Conservation (phyloP, 163 green algal genomes). For the Prototheca stagnorum region DNA sequence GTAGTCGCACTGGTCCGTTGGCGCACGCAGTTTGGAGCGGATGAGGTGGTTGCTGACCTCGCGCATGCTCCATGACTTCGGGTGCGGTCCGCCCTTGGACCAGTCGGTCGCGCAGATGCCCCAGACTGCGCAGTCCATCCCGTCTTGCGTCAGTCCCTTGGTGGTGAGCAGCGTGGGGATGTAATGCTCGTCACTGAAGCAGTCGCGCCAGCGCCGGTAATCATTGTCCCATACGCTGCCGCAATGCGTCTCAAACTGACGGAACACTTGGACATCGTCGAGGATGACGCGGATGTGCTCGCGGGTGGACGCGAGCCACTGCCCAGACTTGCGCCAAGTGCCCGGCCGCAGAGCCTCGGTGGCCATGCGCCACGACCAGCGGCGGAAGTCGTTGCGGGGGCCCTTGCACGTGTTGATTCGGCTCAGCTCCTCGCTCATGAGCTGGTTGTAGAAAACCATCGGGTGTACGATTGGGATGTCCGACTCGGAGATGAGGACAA, state of each 20-base stretch:
- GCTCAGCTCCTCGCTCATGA: conserved; percentile 22
- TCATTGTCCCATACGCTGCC: neutral
- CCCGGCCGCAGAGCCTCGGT: conserved; percentile 1
- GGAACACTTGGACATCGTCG: conserved; percentile 24
- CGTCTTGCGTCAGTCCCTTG: conserved; percentile 20
- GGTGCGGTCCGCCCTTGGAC: conserved; percentile 11
- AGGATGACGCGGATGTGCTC: conserved; percentile 21
- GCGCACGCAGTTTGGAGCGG: neutral
- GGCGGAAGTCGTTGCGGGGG: neutral
- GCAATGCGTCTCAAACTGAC: conserved; percentile 28
- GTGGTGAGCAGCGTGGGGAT: conserved; percentile 50
- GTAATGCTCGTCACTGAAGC: conserved; percentile 38
- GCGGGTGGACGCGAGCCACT: conserved; percentile 36
- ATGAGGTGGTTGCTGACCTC: neutral
- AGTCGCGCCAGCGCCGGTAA: conserved; percentile 2
- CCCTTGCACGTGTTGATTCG: conserved; percentile 27
- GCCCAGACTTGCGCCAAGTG: conserved; percentile 39
- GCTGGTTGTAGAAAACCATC: conserved; percentile 26
- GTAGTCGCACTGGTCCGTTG: neutral
- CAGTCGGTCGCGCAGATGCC: conserved; percentile 14
- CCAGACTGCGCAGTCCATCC: conserved; percentile 23
- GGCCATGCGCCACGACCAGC: conserved; percentile 8
- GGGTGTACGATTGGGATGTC: conserved; percentile 39
- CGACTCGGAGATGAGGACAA: conserved; percentile 41
- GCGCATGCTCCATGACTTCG: conserved; percentile 1